Base-by-base conservation (phyloP, 495 filamentous ascomycete species). In the Lepidopterella palustris region DNA sequence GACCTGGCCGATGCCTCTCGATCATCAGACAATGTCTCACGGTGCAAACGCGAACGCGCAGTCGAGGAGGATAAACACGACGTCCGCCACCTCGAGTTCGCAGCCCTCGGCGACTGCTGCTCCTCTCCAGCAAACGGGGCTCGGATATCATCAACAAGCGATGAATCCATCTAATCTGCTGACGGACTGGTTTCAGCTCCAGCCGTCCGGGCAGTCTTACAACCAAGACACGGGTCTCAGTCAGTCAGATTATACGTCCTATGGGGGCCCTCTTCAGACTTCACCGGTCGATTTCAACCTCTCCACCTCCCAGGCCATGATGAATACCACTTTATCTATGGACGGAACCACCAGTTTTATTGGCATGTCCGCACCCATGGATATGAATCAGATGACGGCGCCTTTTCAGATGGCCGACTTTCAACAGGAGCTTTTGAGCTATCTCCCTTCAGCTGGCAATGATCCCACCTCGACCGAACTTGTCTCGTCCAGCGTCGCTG, bases 401-500 rank as follows among this genome's bases (percentile, higher is more conserved):
- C 51, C 55, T 21, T 57, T 56, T 27, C 49, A 55, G 45, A 69
- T 66, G 63, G 24, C 55, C 21, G 57, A 64, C 58, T 61, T 59
- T 24, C 26, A 47, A 3, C 53, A 57, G 5, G 60, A 67, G 26
- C 53, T 69, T 10, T 11, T 32, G 4, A 52, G 45, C 54, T 60
- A 52, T 31, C 32, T n/a, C 52, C n/a, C 20, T 45, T n/a, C 3
- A 10, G n/a, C n/a, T 53, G n/a, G 26, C 10, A 45, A 53, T 5
- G 55, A 57, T 45, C 53, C 39, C 35, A 53, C 55, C 27, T 45
- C 54, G 15, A 54, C 31, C 32, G 35, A 32, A 18, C 58, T 61
- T 27, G 63, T 57, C 26, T 42, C 65, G 3, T 53, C 65, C 4
- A 69, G 60, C 51, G 51, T 66, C n/a, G 84, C 84, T 48, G 87